Base-by-base conservation (phyloP, 2,329 filamentous ascomycete species). In the Epichloe baconii region DNA sequence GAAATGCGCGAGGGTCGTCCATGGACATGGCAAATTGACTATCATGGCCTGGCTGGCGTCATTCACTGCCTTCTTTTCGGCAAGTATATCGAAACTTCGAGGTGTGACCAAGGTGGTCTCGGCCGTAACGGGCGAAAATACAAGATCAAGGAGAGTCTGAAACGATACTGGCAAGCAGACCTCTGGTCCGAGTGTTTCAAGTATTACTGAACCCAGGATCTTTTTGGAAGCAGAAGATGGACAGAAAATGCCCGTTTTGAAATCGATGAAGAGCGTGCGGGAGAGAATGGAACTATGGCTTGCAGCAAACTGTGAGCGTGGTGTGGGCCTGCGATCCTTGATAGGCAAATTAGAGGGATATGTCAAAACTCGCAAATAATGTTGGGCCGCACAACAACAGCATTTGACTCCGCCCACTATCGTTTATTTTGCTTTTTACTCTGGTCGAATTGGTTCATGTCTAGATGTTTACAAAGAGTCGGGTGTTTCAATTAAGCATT, bases 1-100 rank as follows among this genome's bases (percentile, higher is more conserved):
- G 93, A 98, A 73, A 95, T 97, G 79, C 85, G 90, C 45, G 91
- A 98, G 69, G 79, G 88, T 52, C 79, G 91, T 1, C 89, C 90
- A 0, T 98, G 93, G 93, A 97, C 91, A 1, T 96, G 89, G 73
- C 93, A 98, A 66, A 88, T 96, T 58, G 93, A 98, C 71, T 94
- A 97, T 61, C 88, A 95, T 66, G 93, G 93, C 12, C 76, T 96
- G 0, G 93, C 93, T 0, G 89, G 88, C 4, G 86, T 88, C 23
- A 74, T 97, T 4, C 89, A 98, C 68, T 85, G 82, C 43, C 78
- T 98, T 59, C 78, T 98, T 3, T 98, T 96, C 64, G 91, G 93
- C 10, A 89, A 87, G 62, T 97, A 97, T 68, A 93, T 98, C 60
- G 88, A 95, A 64, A 94, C 88, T 0, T 70, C 77, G 49, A 75